Percentiles rank a stretch among this genome's conserved stretches.
Evolutionary conservation across 2,329 filamentous ascomycete genomes (phyloP).

Genomic region (Coniella lustricola): DNA sequence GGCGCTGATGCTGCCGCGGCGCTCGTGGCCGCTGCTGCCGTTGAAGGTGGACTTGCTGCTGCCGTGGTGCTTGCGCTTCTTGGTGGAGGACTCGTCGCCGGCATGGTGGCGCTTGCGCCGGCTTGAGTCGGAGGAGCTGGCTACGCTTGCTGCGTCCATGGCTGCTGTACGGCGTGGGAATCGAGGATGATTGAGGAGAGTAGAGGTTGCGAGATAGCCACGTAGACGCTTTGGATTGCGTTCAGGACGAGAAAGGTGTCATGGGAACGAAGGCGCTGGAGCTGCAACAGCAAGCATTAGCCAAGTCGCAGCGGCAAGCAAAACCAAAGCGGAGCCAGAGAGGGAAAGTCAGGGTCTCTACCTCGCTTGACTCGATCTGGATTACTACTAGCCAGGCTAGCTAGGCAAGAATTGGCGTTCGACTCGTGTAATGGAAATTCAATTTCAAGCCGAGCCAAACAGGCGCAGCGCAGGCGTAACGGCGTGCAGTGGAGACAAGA

Average conservation of each 20-base stretch:
- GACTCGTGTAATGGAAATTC: not conserved
- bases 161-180: not conserved
- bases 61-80: slow-evolving; percentile 20
- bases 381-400: too few relatives aligned
- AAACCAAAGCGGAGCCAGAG: not conserved
- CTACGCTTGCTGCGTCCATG: slow-evolving; percentile 13
- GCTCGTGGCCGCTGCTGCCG: slow-evolving; percentile 22
- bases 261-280: too few relatives aligned
- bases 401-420: not conserved
- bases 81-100: slow-evolving; percentile 10
- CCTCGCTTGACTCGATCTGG: too few relatives aligned
- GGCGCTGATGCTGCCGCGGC: slow-evolving; percentile 50
- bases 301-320: not conserved
- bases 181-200: not conserved
- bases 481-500: not conserved
- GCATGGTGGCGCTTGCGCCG: slow-evolving; percentile 11
- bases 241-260: too few relatives aligned
- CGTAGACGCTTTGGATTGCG: too few relatives aligned
- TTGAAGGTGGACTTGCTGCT: slow-evolving; percentile 18
- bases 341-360: not conserved
- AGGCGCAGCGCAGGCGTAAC: not conserved
- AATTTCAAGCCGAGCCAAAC: not conserved
- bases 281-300: not conserved
- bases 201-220: too few relatives aligned
- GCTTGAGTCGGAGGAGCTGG: slow-evolving; percentile 10